These are phyloP conservation scores for Xylariales sp. DNA, from an alignment of 2,329 filamentous ascomycete genomes.

Conservation along the genomic window DNA sequence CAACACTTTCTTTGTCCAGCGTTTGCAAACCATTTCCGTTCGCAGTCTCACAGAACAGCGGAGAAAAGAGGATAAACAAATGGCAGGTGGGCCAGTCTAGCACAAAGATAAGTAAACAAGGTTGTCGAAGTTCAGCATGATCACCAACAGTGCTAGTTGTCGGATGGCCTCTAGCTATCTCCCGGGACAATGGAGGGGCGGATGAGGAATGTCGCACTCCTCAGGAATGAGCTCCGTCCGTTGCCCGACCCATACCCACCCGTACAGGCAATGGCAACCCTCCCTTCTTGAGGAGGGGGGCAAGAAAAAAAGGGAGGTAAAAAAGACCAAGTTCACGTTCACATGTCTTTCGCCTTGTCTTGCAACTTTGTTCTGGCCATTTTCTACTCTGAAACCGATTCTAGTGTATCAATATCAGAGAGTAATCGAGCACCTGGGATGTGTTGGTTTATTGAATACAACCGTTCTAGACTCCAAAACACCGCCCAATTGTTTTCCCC, in stretches of 20 bases:
- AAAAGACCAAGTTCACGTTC: constrained; percentile 18
- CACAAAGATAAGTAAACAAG: constrained; percentile 14
- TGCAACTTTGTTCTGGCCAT: constrained; percentile 11
- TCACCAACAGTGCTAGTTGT: constrained; percentile 8
- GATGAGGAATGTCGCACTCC: neutral
- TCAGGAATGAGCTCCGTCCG: neutral
- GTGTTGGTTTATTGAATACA: constrained; percentile 11
- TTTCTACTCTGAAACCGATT: too few relatives aligned
- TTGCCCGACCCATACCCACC: constrained; percentile 6
- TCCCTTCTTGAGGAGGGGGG: too few relatives aligned
- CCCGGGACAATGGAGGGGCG: neutral
- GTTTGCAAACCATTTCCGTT: constrained; percentile 22
- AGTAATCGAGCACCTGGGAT: constrained; percentile 14
- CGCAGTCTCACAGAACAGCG: constrained; percentile 10
- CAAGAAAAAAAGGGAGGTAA: too few relatives aligned
- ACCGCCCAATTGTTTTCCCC: constrained; percentile 10
- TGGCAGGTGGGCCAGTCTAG: neutral
- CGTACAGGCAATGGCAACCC: constrained; percentile 34
- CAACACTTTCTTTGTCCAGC: constrained; percentile 21
- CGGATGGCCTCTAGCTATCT: too few relatives aligned
- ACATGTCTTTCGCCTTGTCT: constrained; percentile 12
- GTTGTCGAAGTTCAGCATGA: constrained; percentile 9
- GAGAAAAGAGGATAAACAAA: neutral
- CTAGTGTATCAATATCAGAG: too few relatives aligned
- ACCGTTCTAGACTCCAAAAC: constrained; percentile 16